phyloP scores from a whole-genome alignment of 306 rosid genomes.

The Fragaria vesca region DNA sequence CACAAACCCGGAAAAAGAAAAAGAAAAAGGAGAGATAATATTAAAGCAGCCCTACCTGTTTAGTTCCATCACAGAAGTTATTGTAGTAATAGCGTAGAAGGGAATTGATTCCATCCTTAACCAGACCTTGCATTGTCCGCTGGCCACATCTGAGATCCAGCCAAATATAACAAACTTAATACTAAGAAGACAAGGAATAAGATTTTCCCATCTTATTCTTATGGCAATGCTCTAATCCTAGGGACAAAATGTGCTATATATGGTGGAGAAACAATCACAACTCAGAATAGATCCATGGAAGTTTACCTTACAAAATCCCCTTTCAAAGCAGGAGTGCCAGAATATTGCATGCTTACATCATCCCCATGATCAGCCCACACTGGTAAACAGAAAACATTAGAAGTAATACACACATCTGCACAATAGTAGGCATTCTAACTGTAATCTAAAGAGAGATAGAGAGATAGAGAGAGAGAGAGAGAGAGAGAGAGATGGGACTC shows the following conservation, averaged over 20 bases:
- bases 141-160: conserved; percentile 69
- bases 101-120: conserved; percentile 71
- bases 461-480: not conserved
- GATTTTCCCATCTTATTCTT: not conserved
- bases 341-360: conserved; percentile 86
- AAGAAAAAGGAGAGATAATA: not conserved
- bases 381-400: conserved; percentile 37
- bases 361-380: conserved; percentile 99
- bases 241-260: not conserved
- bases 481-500: conserved; percentile 31
- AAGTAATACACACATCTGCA: conserved; percentile 5
- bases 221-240: not conserved
- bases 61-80: conserved; percentile 84
- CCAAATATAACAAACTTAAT: conserved; percentile 23
- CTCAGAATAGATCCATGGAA: conserved; percentile 23
- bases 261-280: not conserved
- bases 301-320: conserved; percentile 94
- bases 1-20: too few relatives aligned
- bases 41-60: conserved; percentile 57
- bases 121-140: conserved; percentile 76
- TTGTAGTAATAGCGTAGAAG: conserved; percentile 83
- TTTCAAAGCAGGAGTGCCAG: conserved; percentile 95
- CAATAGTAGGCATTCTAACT: not conserved
- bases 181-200: not conserved
- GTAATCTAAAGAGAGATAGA: not conserved